Evolutionary conservation across 2,329 filamentous ascomycete species (phyloP).

Genomic region (Exophiala bonariae): DNA sequence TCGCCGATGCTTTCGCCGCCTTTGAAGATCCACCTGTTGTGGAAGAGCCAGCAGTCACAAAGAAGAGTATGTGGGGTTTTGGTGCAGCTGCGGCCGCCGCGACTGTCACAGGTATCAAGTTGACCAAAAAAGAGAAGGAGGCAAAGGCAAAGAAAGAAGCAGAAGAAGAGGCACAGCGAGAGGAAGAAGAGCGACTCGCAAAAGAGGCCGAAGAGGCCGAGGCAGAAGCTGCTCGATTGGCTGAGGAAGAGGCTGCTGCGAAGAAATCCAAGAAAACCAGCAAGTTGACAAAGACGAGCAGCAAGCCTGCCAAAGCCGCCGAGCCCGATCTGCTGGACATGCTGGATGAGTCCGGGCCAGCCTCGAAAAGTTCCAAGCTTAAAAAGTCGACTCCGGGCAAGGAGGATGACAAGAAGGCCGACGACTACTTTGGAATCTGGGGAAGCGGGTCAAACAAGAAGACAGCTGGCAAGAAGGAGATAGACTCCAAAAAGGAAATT

Average conservation of each 20-base stretch:
- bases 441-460: conserved; percentile 30
- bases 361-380: conserved; percentile 23
- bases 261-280: conserved; percentile 35
- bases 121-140: conserved; percentile 47
- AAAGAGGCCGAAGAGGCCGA: conserved; percentile 37
- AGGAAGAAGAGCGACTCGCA: conserved; percentile 32
- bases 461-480: conserved; percentile 38
- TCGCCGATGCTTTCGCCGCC: conserved; percentile 26
- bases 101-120: conserved; percentile 41
- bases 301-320: conserved; percentile 29
- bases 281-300: conserved; percentile 26
- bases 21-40: conserved; percentile 23
- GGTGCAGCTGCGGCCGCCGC: conserved; percentile 38
- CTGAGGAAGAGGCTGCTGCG: conserved; percentile 32
- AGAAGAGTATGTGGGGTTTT: conserved; percentile 46
- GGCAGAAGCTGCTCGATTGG: conserved; percentile 29
- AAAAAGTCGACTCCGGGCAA: conserved; percentile 27
- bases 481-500: conserved; percentile 44
- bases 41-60: conserved; percentile 37
- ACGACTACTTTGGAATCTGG: conserved; percentile 32
- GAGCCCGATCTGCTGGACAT: conserved; percentile 37
- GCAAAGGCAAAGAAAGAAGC: conserved; percentile 44
- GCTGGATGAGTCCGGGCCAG: conserved; percentile 29
- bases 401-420: conserved; percentile 28
- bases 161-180: conserved; percentile 30